phyloP scores from a whole-genome alignment of 257 asterid genomes.

The Salvia hispanica region DNA sequence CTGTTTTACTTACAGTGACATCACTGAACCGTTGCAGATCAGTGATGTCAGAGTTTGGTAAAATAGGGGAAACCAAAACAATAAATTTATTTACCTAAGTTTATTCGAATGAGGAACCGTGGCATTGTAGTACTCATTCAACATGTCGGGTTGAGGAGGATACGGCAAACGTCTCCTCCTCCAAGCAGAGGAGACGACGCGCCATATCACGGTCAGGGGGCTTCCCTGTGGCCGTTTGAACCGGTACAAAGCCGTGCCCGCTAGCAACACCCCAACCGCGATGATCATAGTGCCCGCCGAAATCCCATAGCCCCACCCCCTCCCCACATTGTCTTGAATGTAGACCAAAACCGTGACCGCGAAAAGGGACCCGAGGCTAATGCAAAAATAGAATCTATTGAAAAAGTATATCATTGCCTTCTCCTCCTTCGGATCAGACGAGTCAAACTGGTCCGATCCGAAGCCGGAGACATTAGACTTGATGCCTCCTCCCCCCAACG shows the following conservation, averaged over 20 bases:
- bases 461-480: slow-evolving; percentile 88
- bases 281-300: slow-evolving; percentile 76
- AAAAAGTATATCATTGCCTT: slow-evolving; percentile 74
- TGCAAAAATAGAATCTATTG: slow-evolving; percentile 80
- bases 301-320: slow-evolving; percentile 86
- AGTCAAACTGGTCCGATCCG: slow-evolving; percentile 84
- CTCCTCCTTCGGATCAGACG: slow-evolving; percentile 60
- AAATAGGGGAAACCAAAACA: not conserved
- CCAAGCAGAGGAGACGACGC: slow-evolving; percentile 60
- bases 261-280: slow-evolving; percentile 52
- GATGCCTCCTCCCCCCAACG: slow-evolving; percentile 86
- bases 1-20: not conserved
- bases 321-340: slow-evolving; percentile 79
- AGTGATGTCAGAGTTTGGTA: not conserved
- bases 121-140: slow-evolving; percentile 60
- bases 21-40: not conserved
- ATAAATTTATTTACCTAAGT: slow-evolving; percentile 47
- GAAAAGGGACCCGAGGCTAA: slow-evolving; percentile 76
- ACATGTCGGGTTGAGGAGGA: slow-evolving; percentile 47
- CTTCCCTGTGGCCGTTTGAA: slow-evolving; percentile 74
- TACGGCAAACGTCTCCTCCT: slow-evolving; percentile 50
- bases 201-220: slow-evolving; percentile 74
- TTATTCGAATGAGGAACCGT: slow-evolving; percentile 53
- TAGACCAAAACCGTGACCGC: slow-evolving; percentile 84
- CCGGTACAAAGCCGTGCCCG: slow-evolving; percentile 61